These are phyloP conservation scores for Trametes polyzona DNA, from an alignment of 1,284 basidiomycete genomes.

Conservation along the genomic window DNA sequence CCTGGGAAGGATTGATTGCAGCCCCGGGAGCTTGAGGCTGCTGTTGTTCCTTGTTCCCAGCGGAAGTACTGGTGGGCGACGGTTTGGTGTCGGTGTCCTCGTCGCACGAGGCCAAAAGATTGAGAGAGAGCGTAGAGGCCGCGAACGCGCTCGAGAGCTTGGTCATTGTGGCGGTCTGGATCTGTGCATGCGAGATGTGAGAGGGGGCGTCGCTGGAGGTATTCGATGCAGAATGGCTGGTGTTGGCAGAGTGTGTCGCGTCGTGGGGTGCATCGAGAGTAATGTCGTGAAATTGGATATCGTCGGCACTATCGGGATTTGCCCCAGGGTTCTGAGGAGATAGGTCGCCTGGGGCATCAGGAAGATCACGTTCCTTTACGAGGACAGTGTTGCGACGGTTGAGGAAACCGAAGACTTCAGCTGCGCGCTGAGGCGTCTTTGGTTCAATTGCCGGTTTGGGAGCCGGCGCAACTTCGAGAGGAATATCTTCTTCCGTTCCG, in stretches of 20 bases:
- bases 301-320: neutral
- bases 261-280: constrained; percentile 14
- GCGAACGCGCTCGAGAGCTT: constrained; percentile 28
- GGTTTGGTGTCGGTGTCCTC: neutral
- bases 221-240: constrained; percentile 23
- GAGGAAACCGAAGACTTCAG: constrained; percentile 70
- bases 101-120: constrained; percentile 18
- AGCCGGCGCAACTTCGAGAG: constrained; percentile 9
- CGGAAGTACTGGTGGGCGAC: neutral
- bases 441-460: constrained; percentile 30
- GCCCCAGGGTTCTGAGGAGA: constrained; percentile 14
- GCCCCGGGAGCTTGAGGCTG: too few species aligned
- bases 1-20: neutral
- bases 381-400: constrained; percentile 38
- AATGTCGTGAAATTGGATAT: constrained; percentile 1
- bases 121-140: constrained; percentile 29
- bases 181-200: constrained; percentile 28
- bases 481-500: constrained; percentile 41
- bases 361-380: constrained; percentile 28
- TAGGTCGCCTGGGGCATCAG: constrained; percentile 7
- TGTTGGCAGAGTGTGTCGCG: constrained; percentile 26
- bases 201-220: constrained; percentile 29
- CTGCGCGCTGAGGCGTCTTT: constrained; percentile 62
- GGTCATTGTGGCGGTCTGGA: constrained; percentile 32
- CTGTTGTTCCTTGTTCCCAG: too few species aligned